These are phyloP conservation scores for Yamadazyma sp. DNA, from an alignment of 1,139 yeast species.

Conservation along the genomic window DNA sequence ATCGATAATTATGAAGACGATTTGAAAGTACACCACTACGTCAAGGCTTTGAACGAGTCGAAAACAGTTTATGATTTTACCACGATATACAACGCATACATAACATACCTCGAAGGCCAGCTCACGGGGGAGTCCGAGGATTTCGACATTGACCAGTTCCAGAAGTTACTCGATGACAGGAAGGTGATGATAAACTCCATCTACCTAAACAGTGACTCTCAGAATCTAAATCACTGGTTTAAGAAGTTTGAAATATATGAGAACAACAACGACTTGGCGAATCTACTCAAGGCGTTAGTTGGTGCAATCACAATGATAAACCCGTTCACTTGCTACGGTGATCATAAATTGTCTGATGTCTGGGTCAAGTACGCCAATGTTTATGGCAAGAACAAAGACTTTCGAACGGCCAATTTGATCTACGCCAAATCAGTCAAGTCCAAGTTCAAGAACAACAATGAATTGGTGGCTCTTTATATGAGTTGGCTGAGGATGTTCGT, in stretches of 20 bases:
- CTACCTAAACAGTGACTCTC: constrained; percentile 58
- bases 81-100: constrained; percentile 59
- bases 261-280: constrained; percentile 29
- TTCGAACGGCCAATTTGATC: constrained; percentile 62
- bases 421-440: constrained; percentile 69
- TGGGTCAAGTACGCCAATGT: constrained; percentile 74
- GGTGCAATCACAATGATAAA: constrained; percentile 67
- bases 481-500: constrained; percentile 73
- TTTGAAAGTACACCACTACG: constrained; percentile 44
- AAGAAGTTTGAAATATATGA: constrained; percentile 44
- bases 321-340: constrained; percentile 52
- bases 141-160: constrained; percentile 51
- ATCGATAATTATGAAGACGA: constrained; percentile 24
- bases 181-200: constrained; percentile 65
- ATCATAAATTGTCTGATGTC: constrained; percentile 45
- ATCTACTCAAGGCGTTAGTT: constrained; percentile 58
- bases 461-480: constrained; percentile 66
- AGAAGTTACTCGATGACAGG: constrained; percentile 55
- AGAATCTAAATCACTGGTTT: constrained; percentile 69
- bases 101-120: constrained; percentile 30
- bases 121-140: constrained; percentile 25
- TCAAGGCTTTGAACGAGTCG: constrained; percentile 47
- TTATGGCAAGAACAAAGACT: constrained; percentile 57
- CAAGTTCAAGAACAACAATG: constrained; percentile 62
- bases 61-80: constrained; percentile 64